Evolutionary conservation across 371 early-diverging fungal genomes (phyloP).

Genomic region (Mucor racemosus): DNA sequence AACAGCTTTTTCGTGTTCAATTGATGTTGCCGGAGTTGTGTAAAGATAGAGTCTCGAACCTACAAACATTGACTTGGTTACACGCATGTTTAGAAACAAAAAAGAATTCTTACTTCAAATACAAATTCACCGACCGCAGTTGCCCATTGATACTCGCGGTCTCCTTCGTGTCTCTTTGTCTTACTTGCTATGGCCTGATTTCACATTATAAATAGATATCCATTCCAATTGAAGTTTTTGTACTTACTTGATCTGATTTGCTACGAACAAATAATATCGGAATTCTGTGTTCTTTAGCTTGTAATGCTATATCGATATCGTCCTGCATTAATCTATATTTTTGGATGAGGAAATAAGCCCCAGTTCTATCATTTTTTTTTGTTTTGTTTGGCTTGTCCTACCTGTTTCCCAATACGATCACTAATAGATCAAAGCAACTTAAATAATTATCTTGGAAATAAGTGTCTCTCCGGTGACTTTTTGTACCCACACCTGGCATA

Average conservation of each 20-base stretch:
- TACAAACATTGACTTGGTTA: slow-evolving; percentile 8
- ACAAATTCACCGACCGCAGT: slow-evolving; percentile 44
- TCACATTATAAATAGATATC: not conserved
- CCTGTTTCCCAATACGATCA: slow-evolving; percentile 54
- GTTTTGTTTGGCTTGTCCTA: slow-evolving; percentile 14
- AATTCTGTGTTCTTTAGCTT: slow-evolving; percentile 42
- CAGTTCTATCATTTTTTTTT: not conserved
- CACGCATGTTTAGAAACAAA: not conserved
- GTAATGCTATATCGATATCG: slow-evolving; percentile 41
- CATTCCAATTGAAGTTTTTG: not conserved
- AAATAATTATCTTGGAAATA: slow-evolving; percentile 56
- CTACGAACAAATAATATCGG: slow-evolving; percentile 50
- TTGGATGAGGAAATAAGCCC: not conserved
- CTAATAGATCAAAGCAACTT: slow-evolving; percentile 51
- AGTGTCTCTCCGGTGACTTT: slow-evolving; percentile 42
- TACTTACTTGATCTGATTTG: slow-evolving; percentile 50
- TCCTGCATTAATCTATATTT: slow-evolving; percentile 33
- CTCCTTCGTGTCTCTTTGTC: slow-evolving; percentile 27
- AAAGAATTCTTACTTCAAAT: slow-evolving; percentile 33
- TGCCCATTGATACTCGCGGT: slow-evolving; percentile 30
- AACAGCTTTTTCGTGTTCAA: slow-evolving; percentile 45
- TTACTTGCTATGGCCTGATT: slow-evolving; percentile 44
- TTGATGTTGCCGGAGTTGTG: slow-evolving; percentile 39
- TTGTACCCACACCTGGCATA: slow-evolving; percentile 56
- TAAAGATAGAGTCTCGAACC: slow-evolving; percentile 39